Evolutionary conservation across 2,329 filamentous ascomycete genomes (phyloP).

Genomic region (Paramyrothecium sp.): DNA sequence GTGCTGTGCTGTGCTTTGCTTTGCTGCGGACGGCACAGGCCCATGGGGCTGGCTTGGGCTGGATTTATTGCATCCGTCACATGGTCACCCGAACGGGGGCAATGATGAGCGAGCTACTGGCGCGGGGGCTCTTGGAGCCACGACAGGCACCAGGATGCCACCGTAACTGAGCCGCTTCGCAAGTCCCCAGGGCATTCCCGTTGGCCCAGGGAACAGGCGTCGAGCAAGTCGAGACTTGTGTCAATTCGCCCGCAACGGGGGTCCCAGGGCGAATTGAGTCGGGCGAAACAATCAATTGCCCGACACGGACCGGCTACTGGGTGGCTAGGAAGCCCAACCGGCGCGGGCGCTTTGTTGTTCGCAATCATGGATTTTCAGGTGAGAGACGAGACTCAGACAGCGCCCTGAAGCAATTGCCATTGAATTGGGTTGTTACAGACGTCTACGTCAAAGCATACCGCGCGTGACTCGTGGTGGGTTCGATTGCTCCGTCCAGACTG

Average conservation of each 20-base stretch:
- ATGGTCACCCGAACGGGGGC: neutral
- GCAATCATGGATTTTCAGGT: neutral
- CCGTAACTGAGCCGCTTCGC: neutral
- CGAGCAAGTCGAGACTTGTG: neutral
- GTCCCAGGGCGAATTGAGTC: neutral
- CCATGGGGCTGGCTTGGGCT: neutral
- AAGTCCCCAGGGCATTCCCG: neutral
- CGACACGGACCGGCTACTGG: neutral
- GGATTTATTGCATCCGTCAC: neutral
- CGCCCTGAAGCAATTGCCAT: neutral
- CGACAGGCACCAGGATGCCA: neutral
- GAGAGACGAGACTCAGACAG: neutral
- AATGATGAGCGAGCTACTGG: neutral
- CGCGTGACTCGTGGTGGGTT: neutral
- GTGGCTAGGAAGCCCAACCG: neutral
- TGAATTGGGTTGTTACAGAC: neutral
- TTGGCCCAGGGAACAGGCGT: neutral
- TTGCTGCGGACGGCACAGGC: neutral
- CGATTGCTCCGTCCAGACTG: neutral
- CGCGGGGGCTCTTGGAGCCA: neutral
- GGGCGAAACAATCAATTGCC: neutral
- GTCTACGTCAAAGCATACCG: neutral
- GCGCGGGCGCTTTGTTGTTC: neutral
- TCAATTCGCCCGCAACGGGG: neutral
- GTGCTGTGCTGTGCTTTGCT: neutral